These are phyloP conservation scores for Cladorrhinum sp. DNA, from an alignment of 2,329 filamentous ascomycete species.

Conservation along the genomic window DNA sequence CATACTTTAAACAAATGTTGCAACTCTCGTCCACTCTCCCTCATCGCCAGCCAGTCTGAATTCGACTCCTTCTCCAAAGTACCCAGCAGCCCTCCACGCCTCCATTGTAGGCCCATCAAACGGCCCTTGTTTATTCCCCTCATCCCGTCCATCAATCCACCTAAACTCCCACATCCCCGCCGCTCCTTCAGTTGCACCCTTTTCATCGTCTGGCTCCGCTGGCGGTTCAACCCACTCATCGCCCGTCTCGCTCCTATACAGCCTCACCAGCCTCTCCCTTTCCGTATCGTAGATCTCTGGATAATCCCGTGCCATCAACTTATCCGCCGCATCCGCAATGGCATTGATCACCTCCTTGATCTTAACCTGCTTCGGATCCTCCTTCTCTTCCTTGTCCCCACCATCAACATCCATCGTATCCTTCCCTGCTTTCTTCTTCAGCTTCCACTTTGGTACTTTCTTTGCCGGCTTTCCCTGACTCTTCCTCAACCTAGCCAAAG, in stretches of 20 bases:
- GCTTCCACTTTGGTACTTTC: slow-evolving; percentile 64
- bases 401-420: slow-evolving; percentile 51
- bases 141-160: slow-evolving; percentile 86
- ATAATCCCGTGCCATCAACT: slow-evolving; percentile 76
- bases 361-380: slow-evolving; percentile 66
- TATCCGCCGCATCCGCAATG: slow-evolving; percentile 87
- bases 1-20: slow-evolving; percentile 27
- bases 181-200: slow-evolving; percentile 30
- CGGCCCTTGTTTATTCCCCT: slow-evolving; percentile 75
- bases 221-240: slow-evolving; percentile 68
- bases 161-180: slow-evolving; percentile 78
- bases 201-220: slow-evolving; percentile 29
- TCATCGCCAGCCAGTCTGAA: slow-evolving; percentile 61
- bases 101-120: slow-evolving; percentile 84
- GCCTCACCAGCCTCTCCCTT: slow-evolving; percentile 76
- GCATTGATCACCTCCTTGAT: slow-evolving; percentile 73
- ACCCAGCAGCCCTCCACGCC: slow-evolving; percentile 87
- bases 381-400: slow-evolving; percentile 51
- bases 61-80: slow-evolving; percentile 87
- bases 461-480: slow-evolving; percentile 54
- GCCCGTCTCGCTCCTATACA: slow-evolving; percentile 81
- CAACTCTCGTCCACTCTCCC: slow-evolving; percentile 32
- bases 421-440: slow-evolving; percentile 62
- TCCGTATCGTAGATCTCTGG: slow-evolving; percentile 90
- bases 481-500: slow-evolving; percentile 76